Percentiles rank a stretch among this genome's conserved stretches.
phyloP scores from a whole-genome alignment of 2,329 filamentous ascomycete genomes.

The Aspergillus awamori region DNA sequence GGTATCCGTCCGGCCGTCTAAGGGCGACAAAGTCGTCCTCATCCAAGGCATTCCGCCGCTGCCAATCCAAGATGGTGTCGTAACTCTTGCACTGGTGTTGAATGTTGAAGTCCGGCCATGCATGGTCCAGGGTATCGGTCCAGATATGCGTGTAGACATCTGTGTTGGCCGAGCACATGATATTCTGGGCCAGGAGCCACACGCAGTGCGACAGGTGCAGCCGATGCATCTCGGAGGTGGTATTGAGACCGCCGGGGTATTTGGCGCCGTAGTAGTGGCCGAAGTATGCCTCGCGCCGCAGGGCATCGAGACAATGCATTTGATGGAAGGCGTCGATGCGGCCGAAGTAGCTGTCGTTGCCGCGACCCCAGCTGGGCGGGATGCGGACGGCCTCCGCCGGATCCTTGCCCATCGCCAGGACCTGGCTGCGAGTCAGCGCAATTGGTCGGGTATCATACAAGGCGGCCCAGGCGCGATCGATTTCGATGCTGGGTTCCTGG shows the following conservation, averaged over 20 bases:
- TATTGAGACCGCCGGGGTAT: not conserved
- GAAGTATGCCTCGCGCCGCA: constrained; percentile 2
- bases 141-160: not conserved
- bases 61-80: constrained; percentile 4
- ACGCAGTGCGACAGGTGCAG: constrained; percentile 5
- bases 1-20: not conserved
- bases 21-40: not conserved
- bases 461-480: not conserved
- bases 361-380: not conserved
- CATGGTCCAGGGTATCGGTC: not conserved
- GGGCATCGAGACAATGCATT: constrained; percentile 4
- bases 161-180: constrained; percentile 4
- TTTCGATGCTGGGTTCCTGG: constrained; percentile 1
- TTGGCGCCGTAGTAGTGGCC: not conserved
- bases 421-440: not conserved
- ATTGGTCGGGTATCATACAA: not conserved
- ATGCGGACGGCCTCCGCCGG: not conserved
- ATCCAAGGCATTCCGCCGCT: not conserved
- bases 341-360: not conserved
- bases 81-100: not conserved
- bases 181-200: constrained; percentile 1
- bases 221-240: not conserved
- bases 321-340: constrained; percentile 4
- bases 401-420: not conserved
- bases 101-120: constrained; percentile 10